Evolutionary conservation across 1,139 yeast genomes (phyloP).

Genomic region (Diutina mesorugosa): DNA sequence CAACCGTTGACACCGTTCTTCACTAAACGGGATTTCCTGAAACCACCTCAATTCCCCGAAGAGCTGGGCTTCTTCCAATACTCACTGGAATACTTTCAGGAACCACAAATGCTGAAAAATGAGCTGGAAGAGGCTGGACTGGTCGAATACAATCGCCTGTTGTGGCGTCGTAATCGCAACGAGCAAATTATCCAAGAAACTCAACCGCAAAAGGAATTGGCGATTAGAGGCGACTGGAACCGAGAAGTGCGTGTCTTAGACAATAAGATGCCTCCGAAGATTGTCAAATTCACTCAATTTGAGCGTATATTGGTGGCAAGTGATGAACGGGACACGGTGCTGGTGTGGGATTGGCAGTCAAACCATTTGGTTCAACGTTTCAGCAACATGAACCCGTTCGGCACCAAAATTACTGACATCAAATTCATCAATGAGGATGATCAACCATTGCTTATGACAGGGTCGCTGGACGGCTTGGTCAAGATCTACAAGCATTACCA

Average conservation of each 20-base stretch:
- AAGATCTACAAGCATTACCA: constrained; percentile 75
- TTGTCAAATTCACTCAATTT: constrained; percentile 76
- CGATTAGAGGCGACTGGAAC: constrained; percentile 82
- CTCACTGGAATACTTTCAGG: constrained; percentile 87
- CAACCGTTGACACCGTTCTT: constrained; percentile 43
- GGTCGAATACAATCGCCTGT: constrained; percentile 64
- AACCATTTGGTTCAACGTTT: constrained; percentile 49
- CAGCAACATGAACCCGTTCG: constrained; percentile 76
- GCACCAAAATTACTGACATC: constrained; percentile 78
- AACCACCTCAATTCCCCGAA: constrained; percentile 42
- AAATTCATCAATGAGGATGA: constrained; percentile 89
- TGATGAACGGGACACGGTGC: constrained; percentile 74
- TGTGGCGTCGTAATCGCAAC: constrained; percentile 86
- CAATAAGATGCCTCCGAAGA: constrained; percentile 68
- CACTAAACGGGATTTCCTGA: constrained; percentile 20
- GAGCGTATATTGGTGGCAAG: constrained; percentile 73
- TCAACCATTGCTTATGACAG: constrained; percentile 68
- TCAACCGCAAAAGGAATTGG: constrained; percentile 76
- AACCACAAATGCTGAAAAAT: constrained; percentile 82
- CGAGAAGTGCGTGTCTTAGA: constrained; percentile 47
- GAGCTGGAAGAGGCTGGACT: constrained; percentile 94
- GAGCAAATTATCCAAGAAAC: constrained; percentile 80
- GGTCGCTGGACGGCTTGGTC: constrained; percentile 89
- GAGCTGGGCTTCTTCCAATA: constrained; percentile 76
- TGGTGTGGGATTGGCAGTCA: constrained; percentile 83